Base-by-base conservation (phyloP, 2,329 filamentous ascomycete genomes). In the Diplodia mutila region DNA sequence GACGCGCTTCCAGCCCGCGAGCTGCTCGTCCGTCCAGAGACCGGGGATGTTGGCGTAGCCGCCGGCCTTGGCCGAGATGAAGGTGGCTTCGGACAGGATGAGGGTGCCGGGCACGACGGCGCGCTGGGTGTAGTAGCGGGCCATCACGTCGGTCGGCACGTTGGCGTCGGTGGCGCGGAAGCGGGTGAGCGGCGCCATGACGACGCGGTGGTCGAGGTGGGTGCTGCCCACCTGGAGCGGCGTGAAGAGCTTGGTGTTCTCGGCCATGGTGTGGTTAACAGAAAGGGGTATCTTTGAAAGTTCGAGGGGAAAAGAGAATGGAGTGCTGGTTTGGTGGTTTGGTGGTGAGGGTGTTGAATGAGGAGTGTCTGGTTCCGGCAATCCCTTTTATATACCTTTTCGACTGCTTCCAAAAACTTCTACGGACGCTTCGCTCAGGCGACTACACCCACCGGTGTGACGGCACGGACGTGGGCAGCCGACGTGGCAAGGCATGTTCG, bases 1-100 rank as follows among this genome's bases (percentile, higher is more conserved):
- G 49, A 91, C 78, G 16, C 82, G 77, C 69, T 84, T 86, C 89
- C 89, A 91, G 0, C 80, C 85, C 1, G 80, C 81, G 51, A 89
- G 81, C 68, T 90, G 87, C 18, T 80, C 82, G 12, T 72, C 67
- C 16, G 61, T 74, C 70, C 71, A 77, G 66, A 78, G 74, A 1
- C 74, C 75, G 16, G 75, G 68, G 14, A 73, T 72, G 67, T 75
- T 75, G 53, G 69, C 67, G 59, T 70, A 74, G 23, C 76, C 76
- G 54, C 70, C 67, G 8, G 75, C 75, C 61, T 69, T 57, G 39
- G 69, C 66, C n/a, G 71, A 74, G 70, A 77, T 77, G 73, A 73
- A 79, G 39, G 74, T 80, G 69, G 75, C 76, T 69, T 78, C 76
- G 66, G 73, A 71, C 55, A 77, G 73, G 46, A 77, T 66, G 8